These are phyloP conservation scores for Paracorniculantispora psalliotae DNA, from an alignment of 2,329 filamentous ascomycete species.

Conservation along the genomic window DNA sequence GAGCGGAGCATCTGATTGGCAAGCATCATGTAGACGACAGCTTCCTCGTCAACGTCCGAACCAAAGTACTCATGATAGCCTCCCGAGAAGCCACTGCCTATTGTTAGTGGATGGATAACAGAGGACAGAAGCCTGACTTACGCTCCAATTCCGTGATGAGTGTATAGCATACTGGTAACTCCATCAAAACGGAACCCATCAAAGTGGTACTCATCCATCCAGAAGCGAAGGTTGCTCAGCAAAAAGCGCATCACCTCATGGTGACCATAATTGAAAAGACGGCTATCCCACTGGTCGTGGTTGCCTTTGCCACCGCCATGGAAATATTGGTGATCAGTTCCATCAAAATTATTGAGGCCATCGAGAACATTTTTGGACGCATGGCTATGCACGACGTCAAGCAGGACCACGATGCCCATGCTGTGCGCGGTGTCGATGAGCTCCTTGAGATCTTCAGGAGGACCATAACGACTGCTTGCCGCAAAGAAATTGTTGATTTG, in stretches of 20 bases:
- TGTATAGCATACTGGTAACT: conserved; percentile 97
- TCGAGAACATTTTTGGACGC: conserved; percentile 97
- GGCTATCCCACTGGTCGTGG: conserved; percentile 93
- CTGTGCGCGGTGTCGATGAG: conserved; percentile 91
- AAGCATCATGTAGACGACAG: conserved; percentile 89
- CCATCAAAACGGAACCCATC: conserved; percentile 98
- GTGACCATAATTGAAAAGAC: conserved; percentile 93
- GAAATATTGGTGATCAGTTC: conserved; percentile 93
- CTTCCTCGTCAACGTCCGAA: conserved; percentile 81
- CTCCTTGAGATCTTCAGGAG: conserved; percentile 92
- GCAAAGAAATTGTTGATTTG: conserved; percentile 99
- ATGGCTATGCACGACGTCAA: conserved; percentile 96
- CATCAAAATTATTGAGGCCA: conserved; percentile 93
- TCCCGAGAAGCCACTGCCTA: conserved; percentile 81
- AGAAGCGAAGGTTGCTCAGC: conserved; percentile 91
- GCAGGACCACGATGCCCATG: conserved; percentile 81
- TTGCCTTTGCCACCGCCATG: conserved; percentile 78
- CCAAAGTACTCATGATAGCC: conserved; percentile 99
- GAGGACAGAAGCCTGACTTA: conserved; percentile 42
- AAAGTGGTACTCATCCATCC: conserved; percentile 98
- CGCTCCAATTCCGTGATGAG: conserved; percentile 94
- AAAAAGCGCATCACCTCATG: conserved; percentile 96
- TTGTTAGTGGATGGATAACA: conserved; percentile 20
- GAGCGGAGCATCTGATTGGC: conserved; percentile 93
- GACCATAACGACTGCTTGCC: conserved; percentile 89